A percentile compares a stretch with the other conserved stretches of the same genome.
phyloP scores from a whole-genome alignment of 345 rosid species.

The Acer negundo region DNA sequence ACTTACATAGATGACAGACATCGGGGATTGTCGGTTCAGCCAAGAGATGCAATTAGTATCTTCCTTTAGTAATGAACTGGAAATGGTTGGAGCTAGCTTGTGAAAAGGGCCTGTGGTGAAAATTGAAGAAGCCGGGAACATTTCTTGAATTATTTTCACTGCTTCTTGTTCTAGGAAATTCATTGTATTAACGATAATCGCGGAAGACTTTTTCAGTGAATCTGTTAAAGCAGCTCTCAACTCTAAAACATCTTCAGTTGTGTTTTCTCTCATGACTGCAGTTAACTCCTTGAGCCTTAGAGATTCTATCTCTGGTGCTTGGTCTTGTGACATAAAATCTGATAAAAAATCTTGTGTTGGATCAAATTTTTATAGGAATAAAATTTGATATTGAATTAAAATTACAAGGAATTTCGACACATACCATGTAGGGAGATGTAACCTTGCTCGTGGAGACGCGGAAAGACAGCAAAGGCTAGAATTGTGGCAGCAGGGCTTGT shows the following conservation, averaged over 20 bases:
- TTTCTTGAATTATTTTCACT: conserved; percentile 10
- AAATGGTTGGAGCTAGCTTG: conserved; percentile 23
- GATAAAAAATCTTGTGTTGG: neutral
- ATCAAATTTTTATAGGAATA: neutral
- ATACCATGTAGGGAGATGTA: conserved; percentile 25
- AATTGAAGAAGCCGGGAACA: conserved; percentile 2
- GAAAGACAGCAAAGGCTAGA: conserved; percentile 2
- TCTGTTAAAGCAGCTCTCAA: neutral
- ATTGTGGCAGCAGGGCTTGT: conserved; percentile 23
- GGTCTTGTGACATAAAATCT: conserved; percentile 25
- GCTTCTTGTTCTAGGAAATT: conserved; percentile 27
- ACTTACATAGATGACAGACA: conserved; percentile 32
- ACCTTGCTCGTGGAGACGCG: conserved; percentile 14
- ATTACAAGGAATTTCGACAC: too few relatives aligned
- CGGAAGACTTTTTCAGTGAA: conserved; percentile 18
- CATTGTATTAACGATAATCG: conserved; percentile 26
- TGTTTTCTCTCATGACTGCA: neutral
- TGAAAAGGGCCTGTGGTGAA: conserved; percentile 29
- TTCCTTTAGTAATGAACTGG: conserved; percentile 16
- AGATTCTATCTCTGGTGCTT: conserved; percentile 11
- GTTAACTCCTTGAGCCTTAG: conserved; percentile 22
- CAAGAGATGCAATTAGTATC: conserved; percentile 29
- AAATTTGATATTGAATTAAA: neutral
- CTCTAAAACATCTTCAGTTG: neutral
- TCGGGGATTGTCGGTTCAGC: conserved; percentile 24